A percentile compares a stretch with the other conserved stretches of the same genome.
Evolutionary conservation across 177 flowering plant genomes (phyloP).

Genomic region (Vitis hybrid): DNA sequence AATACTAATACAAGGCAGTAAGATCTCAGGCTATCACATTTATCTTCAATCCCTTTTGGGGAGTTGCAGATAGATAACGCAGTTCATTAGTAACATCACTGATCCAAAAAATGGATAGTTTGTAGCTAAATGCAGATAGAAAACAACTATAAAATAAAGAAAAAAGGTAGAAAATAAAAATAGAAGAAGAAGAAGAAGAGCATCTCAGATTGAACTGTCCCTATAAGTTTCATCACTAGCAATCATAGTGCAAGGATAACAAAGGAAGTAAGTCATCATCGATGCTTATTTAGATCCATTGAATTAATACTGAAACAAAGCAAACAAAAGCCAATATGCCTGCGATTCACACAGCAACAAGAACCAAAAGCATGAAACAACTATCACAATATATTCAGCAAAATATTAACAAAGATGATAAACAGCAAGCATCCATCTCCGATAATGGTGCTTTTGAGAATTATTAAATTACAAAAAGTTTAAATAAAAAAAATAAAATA

Average conservation of each 20-base stretch:
- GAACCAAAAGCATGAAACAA: too few species aligned
- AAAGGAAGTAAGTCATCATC: slow-evolving; percentile 13
- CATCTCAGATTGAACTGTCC: slow-evolving; percentile 26
- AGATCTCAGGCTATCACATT: slow-evolving; percentile 13
- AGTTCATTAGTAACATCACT: slow-evolving; percentile 15
- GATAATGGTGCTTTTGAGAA: too few species aligned
- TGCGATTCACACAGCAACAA: too few species aligned
- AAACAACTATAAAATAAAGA: not conserved
- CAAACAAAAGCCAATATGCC: not conserved
- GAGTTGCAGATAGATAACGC: slow-evolving; percentile 26
- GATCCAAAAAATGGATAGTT: slow-evolving; percentile 11
- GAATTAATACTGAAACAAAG: not conserved
- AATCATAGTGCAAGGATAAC: slow-evolving; percentile 44
- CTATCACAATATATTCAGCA: too few species aligned
- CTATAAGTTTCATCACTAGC: slow-evolving; percentile 24
- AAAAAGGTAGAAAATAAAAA: not conserved
- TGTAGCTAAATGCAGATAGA: too few species aligned
- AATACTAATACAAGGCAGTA: not conserved
- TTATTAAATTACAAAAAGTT: too few species aligned
- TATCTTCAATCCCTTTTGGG: slow-evolving; percentile 17
- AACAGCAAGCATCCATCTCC: too few species aligned
- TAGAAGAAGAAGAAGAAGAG: not conserved
- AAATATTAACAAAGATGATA: too few species aligned
- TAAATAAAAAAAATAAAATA: too few species aligned
- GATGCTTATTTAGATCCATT: slow-evolving; percentile 14